Percentiles rank a stretch among this genome's conserved stretches.
phyloP scores from a whole-genome alignment of 768 basidiomycete genomes.

The Tulasnella sp. region DNA sequence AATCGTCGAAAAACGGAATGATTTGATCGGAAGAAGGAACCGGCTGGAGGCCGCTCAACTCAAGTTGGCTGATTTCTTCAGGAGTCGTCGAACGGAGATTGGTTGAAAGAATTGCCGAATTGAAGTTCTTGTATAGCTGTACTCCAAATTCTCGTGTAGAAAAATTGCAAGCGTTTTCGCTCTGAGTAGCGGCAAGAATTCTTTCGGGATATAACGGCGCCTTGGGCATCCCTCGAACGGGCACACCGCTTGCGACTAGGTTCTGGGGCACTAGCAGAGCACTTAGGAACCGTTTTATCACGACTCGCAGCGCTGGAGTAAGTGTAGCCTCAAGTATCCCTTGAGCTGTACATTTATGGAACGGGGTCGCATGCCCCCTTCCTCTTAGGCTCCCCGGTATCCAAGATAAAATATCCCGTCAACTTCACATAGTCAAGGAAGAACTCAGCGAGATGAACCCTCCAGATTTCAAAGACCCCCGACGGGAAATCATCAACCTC shows the following conservation, averaged over 20 bases:
- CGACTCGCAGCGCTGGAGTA: neutral
- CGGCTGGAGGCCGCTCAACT: neutral
- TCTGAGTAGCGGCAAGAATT: slow-evolving; percentile 39
- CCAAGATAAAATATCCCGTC: slow-evolving; percentile 41
- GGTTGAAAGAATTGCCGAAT: neutral
- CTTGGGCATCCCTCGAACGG: slow-evolving; percentile 15
- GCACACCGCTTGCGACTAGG: slow-evolving; percentile 2
- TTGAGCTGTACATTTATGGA: neutral
- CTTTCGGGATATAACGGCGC: slow-evolving; percentile 34
- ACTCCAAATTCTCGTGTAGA: slow-evolving; percentile 45
- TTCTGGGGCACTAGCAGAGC: slow-evolving; percentile 32
- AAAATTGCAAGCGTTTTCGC: slow-evolving; percentile 42
- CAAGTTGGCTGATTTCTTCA: neutral
- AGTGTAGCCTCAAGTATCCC: neutral
- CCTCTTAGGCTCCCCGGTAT: slow-evolving; percentile 46
- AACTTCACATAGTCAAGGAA: slow-evolving; percentile 32
- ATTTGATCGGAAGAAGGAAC: slow-evolving; percentile 24
- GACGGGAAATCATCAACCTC: slow-evolving; percentile 40
- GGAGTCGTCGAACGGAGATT: neutral
- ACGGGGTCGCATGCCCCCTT: neutral
- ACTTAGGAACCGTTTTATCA: slow-evolving; percentile 50
- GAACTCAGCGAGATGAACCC: slow-evolving; percentile 32
- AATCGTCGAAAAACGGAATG: slow-evolving; percentile 35
- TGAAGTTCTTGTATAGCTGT: neutral
- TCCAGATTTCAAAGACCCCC: slow-evolving; percentile 42